Base-by-base conservation (phyloP, 2,329 filamentous ascomycete genomes). In the Ophiostoma sp. region DNA sequence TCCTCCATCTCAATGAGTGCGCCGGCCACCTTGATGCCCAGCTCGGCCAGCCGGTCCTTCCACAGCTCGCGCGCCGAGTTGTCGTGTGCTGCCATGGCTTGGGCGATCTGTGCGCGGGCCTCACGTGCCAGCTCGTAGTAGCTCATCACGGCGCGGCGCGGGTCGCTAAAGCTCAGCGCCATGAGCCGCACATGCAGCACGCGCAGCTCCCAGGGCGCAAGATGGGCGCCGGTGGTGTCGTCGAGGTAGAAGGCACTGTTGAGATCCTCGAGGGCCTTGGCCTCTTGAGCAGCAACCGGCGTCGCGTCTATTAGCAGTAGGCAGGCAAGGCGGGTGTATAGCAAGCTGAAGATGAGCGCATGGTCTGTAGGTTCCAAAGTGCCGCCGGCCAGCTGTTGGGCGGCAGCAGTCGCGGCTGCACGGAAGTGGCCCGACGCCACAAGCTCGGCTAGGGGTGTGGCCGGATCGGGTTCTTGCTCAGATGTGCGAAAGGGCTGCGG, bases 71-170 rank as follows among this genome's bases (percentile, higher is more conserved):
- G 81, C 31, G 87, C 86, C 0, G 87, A 83, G 68, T 85, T 82
- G 11, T 85, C 83, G 54, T 83, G 81, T 41, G 74, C 76, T 13
- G 74, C 76, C 5, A 75, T 77, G 0, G 86, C 83, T 41, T 80
- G 82, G 23, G 81, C 79, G 5, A 92, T 81, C 70, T 85, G 84
- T 1, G 82, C 81, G 23, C 93, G 84, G 1, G 92, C 92, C 78
- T 96, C 93, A 10, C 91, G 81, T 0, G 90, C 93, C 1, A 98
- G 84, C 73, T 97, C 93, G 77, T 97, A 96, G 77, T 96, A 92
- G 64, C 91, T 91, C 84, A 95, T 94, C 71, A 99, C 89, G 3
- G 92, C 91, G 72, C 94, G 86, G 4, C 94, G 85, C 67, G 89
- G 87, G 79, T 99, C 95, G 4, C 90, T 90, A 73, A 95, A 96